Evolutionary conservation across 2,329 filamentous ascomycete genomes (phyloP), one percentile per base, ranked within the genome.

Genomic region (Byssothecium circinans): DNA sequence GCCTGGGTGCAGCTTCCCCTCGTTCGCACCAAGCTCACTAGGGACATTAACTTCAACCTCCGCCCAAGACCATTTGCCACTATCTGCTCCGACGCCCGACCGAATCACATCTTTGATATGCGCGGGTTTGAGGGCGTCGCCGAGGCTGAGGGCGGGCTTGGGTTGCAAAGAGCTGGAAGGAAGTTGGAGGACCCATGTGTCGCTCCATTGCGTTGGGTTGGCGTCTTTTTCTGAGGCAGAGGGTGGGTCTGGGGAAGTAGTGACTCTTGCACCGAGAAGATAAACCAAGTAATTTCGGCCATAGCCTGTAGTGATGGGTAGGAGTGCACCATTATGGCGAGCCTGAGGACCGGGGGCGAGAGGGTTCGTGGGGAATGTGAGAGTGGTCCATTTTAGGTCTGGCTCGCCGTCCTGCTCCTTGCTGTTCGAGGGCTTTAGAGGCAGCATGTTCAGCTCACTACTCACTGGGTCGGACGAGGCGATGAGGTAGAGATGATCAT

Each of bases 181-280:
- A 6, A 75, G 64, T 46, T 77, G 74, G n/a, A 74, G 66, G 0
- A 65, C 70, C 74, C 74, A 75, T n/a, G 72, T 66, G 47, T 75
- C 74, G 45, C 67, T 71, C 62, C 71, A 74, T 36, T 64, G 62
- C 8, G 60, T 64, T 11, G 15, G 27, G 8, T 17, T 4, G 4
- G 34, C 36, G 18, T 60, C 36, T 23, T 56, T 33, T 10, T 22
- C 34, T n/a, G 37, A 42, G 38, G 27, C 15, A 3, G 39, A 15
- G 30, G 33, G 30, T 5, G 20, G 37, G 1, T 38, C 7, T 4
- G 43, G 15, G 11, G 51, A 47, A 45, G 47, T 40, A 18, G 52
- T 44, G 22, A 29, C 53, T 27, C 56, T 61, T 30, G 48, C 58
- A 7, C 74, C 74, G 23, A 77, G 68, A 33, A 76, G 60, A 56